Evolutionary conservation across 192 early-diverging fungal species (phyloP).

Genomic region (Umbelopsis isabellina): DNA sequence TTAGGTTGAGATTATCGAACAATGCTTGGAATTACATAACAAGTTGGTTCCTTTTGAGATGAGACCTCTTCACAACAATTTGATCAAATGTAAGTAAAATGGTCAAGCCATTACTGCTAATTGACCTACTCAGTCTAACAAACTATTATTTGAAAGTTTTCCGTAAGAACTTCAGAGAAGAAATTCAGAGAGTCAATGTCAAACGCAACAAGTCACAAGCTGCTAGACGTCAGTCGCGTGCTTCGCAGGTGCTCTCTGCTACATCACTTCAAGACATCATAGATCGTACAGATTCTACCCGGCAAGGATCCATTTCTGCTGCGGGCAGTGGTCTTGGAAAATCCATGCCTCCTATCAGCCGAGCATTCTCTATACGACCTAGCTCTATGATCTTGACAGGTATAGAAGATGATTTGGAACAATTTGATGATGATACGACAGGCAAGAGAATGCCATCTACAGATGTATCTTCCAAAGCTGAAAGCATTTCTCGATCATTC

Average conservation of each 20-base stretch:
- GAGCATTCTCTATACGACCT: slow-evolving; percentile 39
- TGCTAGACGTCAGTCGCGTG: slow-evolving; percentile 7
- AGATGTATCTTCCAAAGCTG: slow-evolving; percentile 28
- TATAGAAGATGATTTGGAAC: slow-evolving; percentile 7
- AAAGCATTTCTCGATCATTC: slow-evolving; percentile 34
- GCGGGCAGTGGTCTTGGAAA: neutral
- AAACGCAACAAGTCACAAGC: slow-evolving; percentile 11
- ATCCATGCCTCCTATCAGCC: slow-evolving; percentile 34
- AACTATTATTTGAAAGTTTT: slow-evolving; percentile 48
- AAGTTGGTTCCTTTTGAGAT: slow-evolving; percentile 63
- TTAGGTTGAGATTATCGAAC: slow-evolving; percentile 61
- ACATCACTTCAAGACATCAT: slow-evolving; percentile 18
- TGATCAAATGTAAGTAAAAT: slow-evolving; percentile 52
- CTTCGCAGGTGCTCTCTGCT: slow-evolving; percentile 18
- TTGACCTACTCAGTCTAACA: neutral
- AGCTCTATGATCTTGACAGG: slow-evolving; percentile 2
- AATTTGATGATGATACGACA: neutral
- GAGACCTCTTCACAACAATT: slow-evolving; percentile 70
- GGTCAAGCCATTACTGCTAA: neutral
- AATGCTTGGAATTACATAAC: slow-evolving; percentile 65
- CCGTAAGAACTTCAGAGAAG: slow-evolving; percentile 67
- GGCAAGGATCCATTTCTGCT: slow-evolving; percentile 2
- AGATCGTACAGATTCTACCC: neutral
- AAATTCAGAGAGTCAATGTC: slow-evolving; percentile 47
- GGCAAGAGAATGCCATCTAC: slow-evolving; percentile 23